Evolutionary conservation across 768 basidiomycete species (phyloP).

Genomic region (Suillus clintonianus): DNA sequence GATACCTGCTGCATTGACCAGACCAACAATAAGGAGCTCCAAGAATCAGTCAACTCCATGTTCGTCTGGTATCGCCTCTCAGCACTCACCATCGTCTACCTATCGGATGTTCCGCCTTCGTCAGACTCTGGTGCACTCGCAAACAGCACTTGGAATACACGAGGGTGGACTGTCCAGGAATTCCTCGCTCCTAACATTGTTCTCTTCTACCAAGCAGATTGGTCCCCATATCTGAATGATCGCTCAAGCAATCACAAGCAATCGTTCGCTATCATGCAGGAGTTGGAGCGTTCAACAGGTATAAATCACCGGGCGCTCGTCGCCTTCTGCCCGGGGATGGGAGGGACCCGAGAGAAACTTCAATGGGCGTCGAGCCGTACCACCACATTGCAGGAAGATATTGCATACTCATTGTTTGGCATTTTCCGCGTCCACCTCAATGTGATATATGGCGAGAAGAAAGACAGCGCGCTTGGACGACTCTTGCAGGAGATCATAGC

Average conservation of each 20-base stretch:
- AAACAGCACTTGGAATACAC: not conserved
- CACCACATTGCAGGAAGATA: not conserved
- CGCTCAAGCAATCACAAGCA: not conserved
- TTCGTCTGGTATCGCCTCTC: not conserved
- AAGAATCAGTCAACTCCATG: not conserved
- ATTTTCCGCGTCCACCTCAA: not conserved
- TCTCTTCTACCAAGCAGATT: not conserved
- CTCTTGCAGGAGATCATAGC: too few relatives aligned
- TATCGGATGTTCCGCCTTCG: not conserved
- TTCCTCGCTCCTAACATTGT: not conserved
- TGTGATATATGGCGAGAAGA: too few relatives aligned
- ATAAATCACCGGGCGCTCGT: not conserved
- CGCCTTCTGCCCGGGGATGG: not conserved
- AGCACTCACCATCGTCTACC: not conserved
- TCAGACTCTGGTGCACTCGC: not conserved
- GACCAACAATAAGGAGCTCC: not conserved
- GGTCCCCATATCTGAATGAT: not conserved
- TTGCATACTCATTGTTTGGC: not conserved
- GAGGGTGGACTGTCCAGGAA: not conserved
- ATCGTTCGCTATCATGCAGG: not conserved
- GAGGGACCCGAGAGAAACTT: not conserved
- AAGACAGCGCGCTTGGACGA: too few relatives aligned
- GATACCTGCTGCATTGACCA: not conserved
- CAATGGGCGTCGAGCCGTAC: not conserved
- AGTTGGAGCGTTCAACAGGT: not conserved